Base-by-base conservation (phyloP, 495 filamentous ascomycete species). In the Trichoderma orchidacearum region DNA sequence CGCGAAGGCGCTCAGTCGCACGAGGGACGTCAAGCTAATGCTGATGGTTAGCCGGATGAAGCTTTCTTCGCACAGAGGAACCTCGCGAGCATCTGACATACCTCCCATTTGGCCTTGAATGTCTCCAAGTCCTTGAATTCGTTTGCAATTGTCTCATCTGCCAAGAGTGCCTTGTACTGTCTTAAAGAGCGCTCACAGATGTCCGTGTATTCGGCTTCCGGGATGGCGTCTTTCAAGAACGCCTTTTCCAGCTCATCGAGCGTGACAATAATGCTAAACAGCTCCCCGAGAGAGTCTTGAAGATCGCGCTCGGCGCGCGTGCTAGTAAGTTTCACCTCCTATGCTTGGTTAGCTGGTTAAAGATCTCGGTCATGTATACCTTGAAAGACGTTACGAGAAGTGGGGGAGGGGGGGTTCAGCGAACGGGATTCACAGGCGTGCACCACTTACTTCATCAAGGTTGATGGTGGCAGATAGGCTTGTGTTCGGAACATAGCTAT, bases 261-360 rank as follows among this genome's bases (percentile, higher is more conserved):
- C 0, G 93, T 96, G 57, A 96, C 80, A 23, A 97, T 92, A 58
- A 99, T 96, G 72, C 90, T 94, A 72, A 97, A 97, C 52, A 99
- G 85, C 65, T 99, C 93, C 52, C 92, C 93, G 11, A 99, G 80
- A 1, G 93, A 96, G 65, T 96, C 93, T 72, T 95, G 87, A 3
- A 97, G 81, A 65, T 97, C 92, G 27, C 92, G 83, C 70, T 96
- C 89, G 29, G 85, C 84, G 52, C 87, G 82, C 25, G 84, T 94
- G 5, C 86, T 83, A 51, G 87, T 78, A 48, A 99, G 80, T 72
- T 94, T 95, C 58, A 96, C 89, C 80, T 99, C 94, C 85, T 96
- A 56, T 23, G 45, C 15, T n/a, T n/a, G 25, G 30, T 8, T 3
- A n/a, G n/a, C n/a, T n/a, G n/a, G n/a, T n/a, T n/a, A n/a, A n/a